Percentiles rank a stretch among this genome's conserved stretches.
Evolutionary conservation across 2,329 filamentous ascomycete genomes (phyloP).

Genomic region (Colletotrichum sidae): DNA sequence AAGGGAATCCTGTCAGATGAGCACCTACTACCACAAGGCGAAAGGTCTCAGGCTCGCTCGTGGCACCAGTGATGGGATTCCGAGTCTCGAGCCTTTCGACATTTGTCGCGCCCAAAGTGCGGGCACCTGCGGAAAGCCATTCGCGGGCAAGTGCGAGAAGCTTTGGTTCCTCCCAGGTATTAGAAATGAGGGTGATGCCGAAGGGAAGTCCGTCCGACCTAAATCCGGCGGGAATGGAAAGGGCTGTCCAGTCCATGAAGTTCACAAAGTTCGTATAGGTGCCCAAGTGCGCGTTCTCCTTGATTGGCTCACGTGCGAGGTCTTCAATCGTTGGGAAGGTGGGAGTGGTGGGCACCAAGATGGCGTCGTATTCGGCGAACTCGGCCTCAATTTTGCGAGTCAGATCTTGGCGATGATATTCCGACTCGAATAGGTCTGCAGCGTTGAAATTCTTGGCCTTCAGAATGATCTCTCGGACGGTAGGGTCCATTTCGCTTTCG

Average conservation of each 20-base stretch:
- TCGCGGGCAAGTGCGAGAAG: slow-evolving; percentile 45
- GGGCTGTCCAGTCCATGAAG: slow-evolving; percentile 67
- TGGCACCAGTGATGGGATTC: slow-evolving; percentile 36
- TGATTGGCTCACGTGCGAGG: slow-evolving; percentile 62
- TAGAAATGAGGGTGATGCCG: slow-evolving; percentile 51
- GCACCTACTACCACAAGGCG: slow-evolving; percentile 49
- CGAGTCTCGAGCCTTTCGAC: slow-evolving; percentile 30
- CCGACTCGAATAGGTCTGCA: slow-evolving; percentile 57
- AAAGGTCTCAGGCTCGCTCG: slow-evolving; percentile 21
- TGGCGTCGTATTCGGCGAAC: slow-evolving; percentile 57
- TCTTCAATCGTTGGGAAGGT: slow-evolving; percentile 62
- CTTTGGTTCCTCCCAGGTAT: slow-evolving; percentile 48
- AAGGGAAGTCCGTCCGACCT: slow-evolving; percentile 50
- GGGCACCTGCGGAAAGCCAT: slow-evolving; percentile 41
- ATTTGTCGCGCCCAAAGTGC: slow-evolving; percentile 45
- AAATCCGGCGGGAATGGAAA: slow-evolving; percentile 64
- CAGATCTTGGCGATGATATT: slow-evolving; percentile 52
- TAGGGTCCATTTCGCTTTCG: slow-evolving; percentile 48
- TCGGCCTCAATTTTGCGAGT: slow-evolving; percentile 53
- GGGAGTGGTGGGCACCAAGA: slow-evolving; percentile 69
- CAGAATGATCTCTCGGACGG: slow-evolving; percentile 51
- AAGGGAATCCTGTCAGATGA: slow-evolving; percentile 48
- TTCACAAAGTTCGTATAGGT: slow-evolving; percentile 72
- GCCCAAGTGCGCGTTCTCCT: slow-evolving; percentile 64
- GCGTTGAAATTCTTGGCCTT: slow-evolving; percentile 54